Evolutionary conservation across 2,329 filamentous ascomycete species (phyloP).

Genomic region (Neocatenulostroma microsporum): DNA sequence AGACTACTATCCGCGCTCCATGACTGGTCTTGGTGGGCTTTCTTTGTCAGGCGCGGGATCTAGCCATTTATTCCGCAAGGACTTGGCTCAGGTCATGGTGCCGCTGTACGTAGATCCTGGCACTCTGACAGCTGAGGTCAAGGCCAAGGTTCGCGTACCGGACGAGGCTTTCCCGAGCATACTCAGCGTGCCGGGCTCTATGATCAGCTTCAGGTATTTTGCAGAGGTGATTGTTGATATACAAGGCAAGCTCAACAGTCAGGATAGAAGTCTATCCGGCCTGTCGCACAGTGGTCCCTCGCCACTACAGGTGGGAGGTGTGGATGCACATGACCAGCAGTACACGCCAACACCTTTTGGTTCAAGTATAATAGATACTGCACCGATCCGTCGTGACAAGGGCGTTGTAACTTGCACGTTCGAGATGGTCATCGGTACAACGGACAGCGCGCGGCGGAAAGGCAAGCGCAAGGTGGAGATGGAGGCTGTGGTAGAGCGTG

Average conservation of each 20-base stretch:
- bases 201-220: conserved; percentile 93
- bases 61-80: conserved; percentile 90
- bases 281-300: conserved; percentile 12
- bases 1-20: conserved; percentile 79
- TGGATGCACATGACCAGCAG: conserved; percentile 4
- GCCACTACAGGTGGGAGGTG: conserved; percentile 5
- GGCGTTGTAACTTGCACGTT: conserved; percentile 83
- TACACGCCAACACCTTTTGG: conserved; percentile 17
- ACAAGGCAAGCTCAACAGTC: conserved; percentile 73
- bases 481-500: conserved; percentile 2
- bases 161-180: conserved; percentile 92
- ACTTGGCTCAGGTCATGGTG: conserved; percentile 79
- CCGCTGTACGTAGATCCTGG: conserved; percentile 80
- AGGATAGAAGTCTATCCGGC: conserved; percentile 47
- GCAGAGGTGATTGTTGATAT: conserved; percentile 89
- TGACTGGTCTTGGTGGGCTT: conserved; percentile 76
- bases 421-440: conserved; percentile 79
- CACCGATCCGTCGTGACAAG: conserved; percentile 77
- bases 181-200: conserved; percentile 75
- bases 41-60: conserved; percentile 80
- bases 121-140: conserved; percentile 70
- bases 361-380: conserved; percentile 74
- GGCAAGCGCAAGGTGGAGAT: conserved; percentile 37
- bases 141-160: conserved; percentile 74
- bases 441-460: conserved; percentile 58